Evolutionary conservation across 2,329 filamentous ascomycete genomes (phyloP), one percentile per base, ranked within the genome.

Genomic region (Elsinoe fawcettii): DNA sequence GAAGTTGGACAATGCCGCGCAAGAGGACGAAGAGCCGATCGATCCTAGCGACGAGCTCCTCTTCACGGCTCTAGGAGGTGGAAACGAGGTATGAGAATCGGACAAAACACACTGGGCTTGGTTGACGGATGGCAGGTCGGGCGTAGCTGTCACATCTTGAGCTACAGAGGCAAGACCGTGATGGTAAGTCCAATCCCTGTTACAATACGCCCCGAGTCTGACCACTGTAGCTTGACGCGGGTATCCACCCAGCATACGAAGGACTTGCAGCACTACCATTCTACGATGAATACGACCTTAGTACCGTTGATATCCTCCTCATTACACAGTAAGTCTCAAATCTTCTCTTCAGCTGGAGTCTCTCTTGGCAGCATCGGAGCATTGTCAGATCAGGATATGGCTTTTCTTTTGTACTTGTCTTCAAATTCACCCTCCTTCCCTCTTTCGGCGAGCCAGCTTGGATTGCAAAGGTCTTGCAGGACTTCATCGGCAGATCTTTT

Each of bases 111-210:
- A 2, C 9, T 34, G 25, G 18, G 16, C 22, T 25, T 3, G 7
- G 18, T 22, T 25, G n/a, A 25, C 7, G 9, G 27, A 18, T 20
- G 7, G 9, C 16, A 51, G 25, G 46, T 46, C 16, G 46, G 46
- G 25, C 82, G 93, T 63, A 97, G 93, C 63, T 97, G 93, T 72
- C 93, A 99, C 70, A 96, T 99, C 65, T 85, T 99, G 60, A 90
- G 97, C 69, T 99, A 99, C 81, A 99, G 97, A 75, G 93, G 93
- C 61, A 99, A 99, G 74, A 97, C 92, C 5, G 90, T 99, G 64
- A 99, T 99, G 93, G 90, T 95, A 77, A 64, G 83, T 51, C 11
- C 25, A 7, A 36, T 32, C 9, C 14, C 36, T 30, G 25, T 23
- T 34, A 22, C 16, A 25, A 46, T 18, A 56, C 2, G 44, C 34